Evolutionary conservation across 2,329 filamentous ascomycete genomes (phyloP).

Genomic region (Microdochium bolleyi): DNA sequence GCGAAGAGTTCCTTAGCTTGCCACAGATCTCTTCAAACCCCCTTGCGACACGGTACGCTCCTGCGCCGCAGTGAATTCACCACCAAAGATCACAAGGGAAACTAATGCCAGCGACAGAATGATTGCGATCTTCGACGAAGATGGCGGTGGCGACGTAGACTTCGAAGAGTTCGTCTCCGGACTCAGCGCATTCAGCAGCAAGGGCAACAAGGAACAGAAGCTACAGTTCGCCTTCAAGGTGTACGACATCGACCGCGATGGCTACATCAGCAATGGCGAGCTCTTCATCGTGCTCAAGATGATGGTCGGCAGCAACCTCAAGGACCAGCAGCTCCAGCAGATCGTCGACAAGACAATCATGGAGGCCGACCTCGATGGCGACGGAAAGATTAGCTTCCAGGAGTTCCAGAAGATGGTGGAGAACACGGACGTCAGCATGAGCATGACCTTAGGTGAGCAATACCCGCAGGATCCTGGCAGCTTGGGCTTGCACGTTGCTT

Average conservation of each 20-base stretch:
- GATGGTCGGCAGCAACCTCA: conserved; percentile 99
- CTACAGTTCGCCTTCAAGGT: conserved; percentile 97
- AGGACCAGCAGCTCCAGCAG: conserved; percentile 97
- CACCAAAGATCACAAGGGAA: background rate
- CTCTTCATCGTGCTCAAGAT: conserved; percentile 99
- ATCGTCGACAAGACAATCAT: conserved; percentile 99
- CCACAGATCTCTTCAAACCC: conserved; percentile 98
- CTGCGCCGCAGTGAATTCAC: conserved; percentile 7
- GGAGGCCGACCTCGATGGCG: conserved; percentile 93
- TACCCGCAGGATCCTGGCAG: background rate
- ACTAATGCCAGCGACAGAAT: conserved; percentile 48
- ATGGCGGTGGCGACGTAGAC: conserved; percentile 94
- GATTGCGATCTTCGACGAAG: conserved; percentile 99
- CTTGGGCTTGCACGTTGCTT: conserved; percentile 1
- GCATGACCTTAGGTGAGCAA: conserved; percentile 61
- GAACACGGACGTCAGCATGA: conserved; percentile 75
- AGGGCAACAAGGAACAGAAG: conserved; percentile 99
- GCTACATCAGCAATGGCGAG: conserved; percentile 97
- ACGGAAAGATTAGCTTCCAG: conserved; percentile 98
- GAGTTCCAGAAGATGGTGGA: conserved; percentile 99
- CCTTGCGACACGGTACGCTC: conserved; percentile 76
- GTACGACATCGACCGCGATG: conserved; percentile 98
- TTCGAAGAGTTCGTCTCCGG: conserved; percentile 98
- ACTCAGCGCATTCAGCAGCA: conserved; percentile 89
- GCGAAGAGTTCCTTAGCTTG: conserved; percentile 93